These are phyloP conservation scores for Vigna hirtella DNA, from an alignment of 306 rosid genomes.

Conservation along the genomic window DNA sequence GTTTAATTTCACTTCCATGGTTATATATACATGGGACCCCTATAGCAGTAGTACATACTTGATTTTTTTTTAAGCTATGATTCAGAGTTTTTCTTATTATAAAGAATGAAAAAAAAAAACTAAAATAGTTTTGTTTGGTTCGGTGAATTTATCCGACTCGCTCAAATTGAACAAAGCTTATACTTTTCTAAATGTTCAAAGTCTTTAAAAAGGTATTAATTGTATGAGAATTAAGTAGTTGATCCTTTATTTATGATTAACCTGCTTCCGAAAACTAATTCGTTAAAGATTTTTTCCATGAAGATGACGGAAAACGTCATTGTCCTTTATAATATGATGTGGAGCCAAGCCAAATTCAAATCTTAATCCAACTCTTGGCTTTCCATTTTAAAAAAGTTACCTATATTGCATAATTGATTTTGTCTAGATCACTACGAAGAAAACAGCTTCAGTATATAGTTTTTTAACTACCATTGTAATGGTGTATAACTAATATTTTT, in stretches of 20 bases:
- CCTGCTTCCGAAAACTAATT: background rate
- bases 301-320: background rate
- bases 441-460: background rate
- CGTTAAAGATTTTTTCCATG: background rate
- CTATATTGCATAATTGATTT: background rate
- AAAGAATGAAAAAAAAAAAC: background rate
- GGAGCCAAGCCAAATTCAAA: constrained; percentile 41
- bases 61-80: background rate
- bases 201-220: background rate
- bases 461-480: background rate
- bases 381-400: background rate
- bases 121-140: background rate
- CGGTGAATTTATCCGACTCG: background rate
- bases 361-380: constrained; percentile 16
- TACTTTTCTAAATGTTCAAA: background rate
- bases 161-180: background rate
- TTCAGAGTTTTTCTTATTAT: background rate
- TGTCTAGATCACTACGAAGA: constrained; percentile 22
- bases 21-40: background rate
- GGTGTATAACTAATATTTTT: background rate
- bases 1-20: constrained; percentile 7
- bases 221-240: background rate
- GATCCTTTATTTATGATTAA: background rate
- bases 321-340: background rate
- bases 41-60: no score